Conservation (phyloP, 140 eudicot species). For the Erigeron philadelphicus region DNA sequence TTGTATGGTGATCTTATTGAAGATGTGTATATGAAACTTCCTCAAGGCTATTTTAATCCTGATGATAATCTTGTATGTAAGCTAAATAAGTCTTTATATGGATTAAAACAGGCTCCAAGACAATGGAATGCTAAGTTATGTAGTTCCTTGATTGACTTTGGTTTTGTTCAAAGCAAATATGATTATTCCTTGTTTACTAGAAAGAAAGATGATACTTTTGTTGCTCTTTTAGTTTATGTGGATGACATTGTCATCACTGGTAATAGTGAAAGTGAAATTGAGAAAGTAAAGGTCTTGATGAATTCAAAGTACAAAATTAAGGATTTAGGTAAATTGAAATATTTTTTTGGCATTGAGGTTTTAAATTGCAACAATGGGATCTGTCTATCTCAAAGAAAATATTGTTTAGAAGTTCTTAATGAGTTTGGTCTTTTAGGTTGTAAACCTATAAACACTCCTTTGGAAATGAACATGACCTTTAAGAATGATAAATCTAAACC, state of each 20-base stretch:
- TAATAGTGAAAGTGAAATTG: too few relatives aligned
- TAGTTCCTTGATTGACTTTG: slow-evolving; percentile 3
- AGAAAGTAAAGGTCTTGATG: too few relatives aligned
- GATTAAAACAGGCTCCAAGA: too few relatives aligned
- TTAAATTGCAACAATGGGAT: too few relatives aligned
- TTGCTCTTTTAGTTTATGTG: too few relatives aligned
- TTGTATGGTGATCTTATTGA: too few relatives aligned
- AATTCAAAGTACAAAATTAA: neutral
- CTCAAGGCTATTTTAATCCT: too few relatives aligned
- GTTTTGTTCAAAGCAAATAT: neutral
- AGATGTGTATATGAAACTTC: too few relatives aligned
- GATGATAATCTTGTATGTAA: too few relatives aligned
- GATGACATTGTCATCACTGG: neutral
- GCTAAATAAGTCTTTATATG: too few relatives aligned
- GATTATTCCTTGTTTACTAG: neutral
- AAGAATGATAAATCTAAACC: neutral
- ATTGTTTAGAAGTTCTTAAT: too few relatives aligned
- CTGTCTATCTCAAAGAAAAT: neutral
- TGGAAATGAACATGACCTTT: neutral
- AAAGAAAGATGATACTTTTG: neutral
- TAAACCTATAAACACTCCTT: neutral
- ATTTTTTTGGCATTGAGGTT: neutral
- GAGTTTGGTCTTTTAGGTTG: neutral
- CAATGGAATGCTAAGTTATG: neutral
- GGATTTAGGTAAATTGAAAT: neutral